Evolutionary conservation across 352 stramenopile species (phyloP).

Genomic region (Globisporangium viniferum): DNA sequence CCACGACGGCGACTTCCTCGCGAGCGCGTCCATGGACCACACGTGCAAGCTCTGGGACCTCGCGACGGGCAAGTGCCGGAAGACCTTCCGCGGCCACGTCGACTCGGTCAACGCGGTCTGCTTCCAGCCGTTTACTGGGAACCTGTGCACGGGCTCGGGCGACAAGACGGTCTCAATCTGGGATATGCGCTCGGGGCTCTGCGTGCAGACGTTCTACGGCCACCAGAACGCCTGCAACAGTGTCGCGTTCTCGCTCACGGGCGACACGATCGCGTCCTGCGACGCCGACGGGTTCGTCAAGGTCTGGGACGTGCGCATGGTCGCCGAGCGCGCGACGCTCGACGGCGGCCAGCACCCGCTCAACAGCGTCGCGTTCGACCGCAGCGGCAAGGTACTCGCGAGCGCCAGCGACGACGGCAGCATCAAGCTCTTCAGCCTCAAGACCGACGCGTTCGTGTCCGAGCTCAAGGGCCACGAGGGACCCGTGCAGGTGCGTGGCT

Average conservation of each 20-base stretch:
- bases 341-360: constrained; percentile 86
- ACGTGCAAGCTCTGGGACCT: constrained; percentile 94
- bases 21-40: constrained; percentile 92
- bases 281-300: constrained; percentile 94
- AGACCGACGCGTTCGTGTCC: constrained; percentile 54
- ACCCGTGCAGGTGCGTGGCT: constrained; percentile 83
- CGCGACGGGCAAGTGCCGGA: constrained; percentile 82
- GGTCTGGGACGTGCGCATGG: constrained; percentile 95
- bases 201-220: constrained; percentile 94
- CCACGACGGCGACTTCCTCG: constrained; percentile 92
- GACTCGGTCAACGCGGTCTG: constrained; percentile 92
- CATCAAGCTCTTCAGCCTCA: constrained; percentile 89
- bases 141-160: constrained; percentile 90
- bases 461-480: constrained; percentile 91
- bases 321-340: constrained; percentile 86
- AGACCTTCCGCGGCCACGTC: constrained; percentile 93
- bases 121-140: constrained; percentile 93
- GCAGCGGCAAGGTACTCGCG: constrained; percentile 80
- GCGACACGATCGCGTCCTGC: constrained; percentile 90
- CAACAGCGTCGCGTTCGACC: constrained; percentile 91
- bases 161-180: constrained; percentile 96
- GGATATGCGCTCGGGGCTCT: constrained; percentile 91
- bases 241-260: constrained; percentile 80
- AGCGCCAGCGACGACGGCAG: constrained; percentile 88
- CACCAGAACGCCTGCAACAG: constrained; percentile 94